Evolutionary conservation across 1,284 basidiomycete genomes (phyloP).

Genomic region (Microbotryomycetes sp.): DNA sequence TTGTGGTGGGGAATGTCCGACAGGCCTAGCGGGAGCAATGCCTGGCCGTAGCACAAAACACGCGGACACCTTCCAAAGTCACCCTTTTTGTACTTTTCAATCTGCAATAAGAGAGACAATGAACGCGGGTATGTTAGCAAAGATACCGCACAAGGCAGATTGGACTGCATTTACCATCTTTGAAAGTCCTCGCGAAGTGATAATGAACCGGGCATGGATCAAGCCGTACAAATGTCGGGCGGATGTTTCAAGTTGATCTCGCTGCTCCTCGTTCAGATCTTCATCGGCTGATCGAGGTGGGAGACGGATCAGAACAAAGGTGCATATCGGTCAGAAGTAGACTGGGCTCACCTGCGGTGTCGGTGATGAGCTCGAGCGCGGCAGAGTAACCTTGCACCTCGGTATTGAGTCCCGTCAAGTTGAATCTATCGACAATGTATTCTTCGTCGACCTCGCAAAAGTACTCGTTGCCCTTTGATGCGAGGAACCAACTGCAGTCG

Average conservation of each 20-base stretch:
- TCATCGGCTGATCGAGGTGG: constrained; percentile 50
- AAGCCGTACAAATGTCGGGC: constrained; percentile 88
- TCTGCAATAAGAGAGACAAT: constrained; percentile 2
- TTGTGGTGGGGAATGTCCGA: constrained; percentile 92
- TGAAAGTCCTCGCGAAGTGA: constrained; percentile 86
- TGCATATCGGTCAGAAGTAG: not conserved
- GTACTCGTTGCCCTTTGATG: constrained; percentile 81
- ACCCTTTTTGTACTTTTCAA: constrained; percentile 89
- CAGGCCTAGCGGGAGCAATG: constrained; percentile 87
- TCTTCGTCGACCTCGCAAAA: constrained; percentile 99
- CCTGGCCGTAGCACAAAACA: constrained; percentile 82
- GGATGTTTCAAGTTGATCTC: constrained; percentile 65
- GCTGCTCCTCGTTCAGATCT: constrained; percentile 46
- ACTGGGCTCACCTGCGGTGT: constrained; percentile 58
- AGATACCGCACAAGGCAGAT: too few relatives aligned
- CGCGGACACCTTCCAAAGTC: constrained; percentile 95
- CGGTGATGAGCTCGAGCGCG: constrained; percentile 91
- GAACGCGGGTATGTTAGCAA: not conserved
- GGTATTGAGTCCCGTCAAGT: constrained; percentile 91
- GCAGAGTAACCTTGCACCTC: constrained; percentile 92
- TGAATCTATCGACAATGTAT: constrained; percentile 97
- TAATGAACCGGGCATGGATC: constrained; percentile 94
- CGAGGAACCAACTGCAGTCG: constrained; percentile 68
- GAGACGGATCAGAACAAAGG: constrained; percentile 8
- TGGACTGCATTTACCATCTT: constrained; percentile 55